These are phyloP conservation scores for Hypericum androsaemum DNA, from an alignment of 345 rosid species.

Conservation along the genomic window DNA sequence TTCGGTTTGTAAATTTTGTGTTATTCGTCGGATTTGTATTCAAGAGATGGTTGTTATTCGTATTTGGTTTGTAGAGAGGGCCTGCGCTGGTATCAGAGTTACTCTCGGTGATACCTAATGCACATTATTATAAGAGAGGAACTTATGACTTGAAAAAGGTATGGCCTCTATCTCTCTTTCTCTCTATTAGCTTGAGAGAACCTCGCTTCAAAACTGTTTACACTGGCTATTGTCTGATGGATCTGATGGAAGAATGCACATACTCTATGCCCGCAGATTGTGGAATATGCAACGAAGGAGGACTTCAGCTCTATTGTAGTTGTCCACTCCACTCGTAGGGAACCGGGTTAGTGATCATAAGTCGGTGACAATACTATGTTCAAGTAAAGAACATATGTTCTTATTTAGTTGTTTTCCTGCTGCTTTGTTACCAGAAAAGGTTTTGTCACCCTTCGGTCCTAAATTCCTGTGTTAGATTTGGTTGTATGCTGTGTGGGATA, in stretches of 20 bases:
- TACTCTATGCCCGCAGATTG: slow-evolving; percentile 51
- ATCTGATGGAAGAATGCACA: background rate
- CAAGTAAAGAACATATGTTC: too few species aligned
- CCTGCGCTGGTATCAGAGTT: slow-evolving; percentile 74
- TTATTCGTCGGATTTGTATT: slow-evolving; percentile 2
- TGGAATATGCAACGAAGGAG: slow-evolving; percentile 72
- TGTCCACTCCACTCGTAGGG: slow-evolving; percentile 81
- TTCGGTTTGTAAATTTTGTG: slow-evolving; percentile 1
- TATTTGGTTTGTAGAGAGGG: slow-evolving; percentile 53
- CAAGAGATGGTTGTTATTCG: background rate
- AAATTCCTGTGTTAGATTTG: background rate
- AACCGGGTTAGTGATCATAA: slow-evolving; percentile 54
- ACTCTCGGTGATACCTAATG: slow-evolving; percentile 72
- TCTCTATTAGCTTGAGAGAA: background rate
- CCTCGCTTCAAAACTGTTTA: background rate
- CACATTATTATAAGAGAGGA: slow-evolving; percentile 72
- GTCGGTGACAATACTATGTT: too few species aligned
- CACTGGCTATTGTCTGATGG: background rate
- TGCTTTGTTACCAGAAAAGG: too few species aligned
- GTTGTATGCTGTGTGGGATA: background rate
- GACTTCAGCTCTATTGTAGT: slow-evolving; percentile 75
- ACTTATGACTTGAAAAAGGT: slow-evolving; percentile 93
- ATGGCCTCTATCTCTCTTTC: background rate
- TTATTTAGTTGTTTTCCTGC: too few species aligned
- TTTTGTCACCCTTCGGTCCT: background rate